Evolutionary conservation across 176 grass and related monocot genomes (phyloP).

Genomic region (Avena insularis): DNA sequence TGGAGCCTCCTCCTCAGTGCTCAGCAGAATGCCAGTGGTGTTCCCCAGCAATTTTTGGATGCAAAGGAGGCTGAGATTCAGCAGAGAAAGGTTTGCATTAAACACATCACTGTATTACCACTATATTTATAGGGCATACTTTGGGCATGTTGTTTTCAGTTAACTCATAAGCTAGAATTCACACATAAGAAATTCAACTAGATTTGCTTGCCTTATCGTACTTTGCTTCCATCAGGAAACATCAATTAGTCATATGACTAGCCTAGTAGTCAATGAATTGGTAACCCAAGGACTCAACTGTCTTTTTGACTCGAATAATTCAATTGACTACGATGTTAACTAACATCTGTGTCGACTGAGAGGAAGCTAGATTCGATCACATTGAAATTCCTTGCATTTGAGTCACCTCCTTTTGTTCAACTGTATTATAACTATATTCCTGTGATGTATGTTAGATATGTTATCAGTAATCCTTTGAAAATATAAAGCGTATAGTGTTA

Average conservation of each 20-base stretch:
- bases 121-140: not conserved
- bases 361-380: not conserved
- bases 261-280: slow-evolving; percentile 10
- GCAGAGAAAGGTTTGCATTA: slow-evolving; percentile 70
- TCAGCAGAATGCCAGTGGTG: slow-evolving; percentile 90
- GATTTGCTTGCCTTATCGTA: not conserved
- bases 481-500: not conserved
- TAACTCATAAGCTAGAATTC: not conserved
- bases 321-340: not conserved
- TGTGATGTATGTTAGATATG: not conserved
- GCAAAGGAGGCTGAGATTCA: slow-evolving; percentile 88
- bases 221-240: not conserved
- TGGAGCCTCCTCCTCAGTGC: slow-evolving; percentile 86
- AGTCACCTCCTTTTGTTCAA: not conserved
- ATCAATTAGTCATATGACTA: not conserved
- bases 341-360: not conserved
- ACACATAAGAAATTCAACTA: not conserved
- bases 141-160: slow-evolving; percentile 18
- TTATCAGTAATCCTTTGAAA: not conserved
- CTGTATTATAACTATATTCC: not conserved
- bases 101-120: not conserved
- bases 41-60: slow-evolving; percentile 98
- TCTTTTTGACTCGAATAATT: not conserved
- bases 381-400: not conserved
- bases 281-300: not conserved